These are phyloP conservation scores for Stenogyne calaminthoides DNA, from an alignment of 305 asterid genomes.

Conservation along the genomic window DNA sequence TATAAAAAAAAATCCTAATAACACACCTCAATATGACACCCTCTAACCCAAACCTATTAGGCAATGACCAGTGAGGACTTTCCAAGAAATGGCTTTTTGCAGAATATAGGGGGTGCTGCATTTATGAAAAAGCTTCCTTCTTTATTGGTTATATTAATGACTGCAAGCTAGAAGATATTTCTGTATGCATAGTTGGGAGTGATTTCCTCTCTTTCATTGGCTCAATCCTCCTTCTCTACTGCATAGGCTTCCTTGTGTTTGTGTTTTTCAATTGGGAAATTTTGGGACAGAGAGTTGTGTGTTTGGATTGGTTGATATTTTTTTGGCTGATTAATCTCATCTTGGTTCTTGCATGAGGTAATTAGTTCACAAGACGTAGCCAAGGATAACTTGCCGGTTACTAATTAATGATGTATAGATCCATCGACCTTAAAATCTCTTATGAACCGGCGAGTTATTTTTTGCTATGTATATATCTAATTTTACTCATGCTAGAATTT, in stretches of 20 bases:
- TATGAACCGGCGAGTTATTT: conserved; percentile 46
- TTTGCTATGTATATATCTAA: conserved; percentile 55
- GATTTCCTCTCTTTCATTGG: conserved; percentile 24
- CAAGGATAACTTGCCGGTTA: conserved; percentile 90
- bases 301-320: conserved; percentile 16
- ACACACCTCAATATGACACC: not conserved
- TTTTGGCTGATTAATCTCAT: conserved; percentile 34
- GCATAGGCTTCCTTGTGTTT: conserved; percentile 26
- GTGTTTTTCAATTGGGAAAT: conserved; percentile 29
- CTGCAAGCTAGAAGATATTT: not conserved
- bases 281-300: not conserved
- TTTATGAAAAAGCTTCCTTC: conserved; percentile 28
- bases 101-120: conserved; percentile 31
- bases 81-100: conserved; percentile 19
- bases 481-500: conserved; percentile 58
- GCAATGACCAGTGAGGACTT: conserved; percentile 31
- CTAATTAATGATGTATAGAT: too few relatives aligned
- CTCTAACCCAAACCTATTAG: conserved; percentile 23
- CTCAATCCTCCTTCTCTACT: conserved; percentile 10
- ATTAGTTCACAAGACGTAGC: conserved; percentile 55
- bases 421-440: not conserved
- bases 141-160: conserved; percentile 19
- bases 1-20: not conserved
- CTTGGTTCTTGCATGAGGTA: conserved; percentile 61
- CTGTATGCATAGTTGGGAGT: not conserved